These are phyloP conservation scores for Excoecaria cochinchinensis DNA, from an alignment of 345 rosid genomes.

Conservation along the genomic window DNA sequence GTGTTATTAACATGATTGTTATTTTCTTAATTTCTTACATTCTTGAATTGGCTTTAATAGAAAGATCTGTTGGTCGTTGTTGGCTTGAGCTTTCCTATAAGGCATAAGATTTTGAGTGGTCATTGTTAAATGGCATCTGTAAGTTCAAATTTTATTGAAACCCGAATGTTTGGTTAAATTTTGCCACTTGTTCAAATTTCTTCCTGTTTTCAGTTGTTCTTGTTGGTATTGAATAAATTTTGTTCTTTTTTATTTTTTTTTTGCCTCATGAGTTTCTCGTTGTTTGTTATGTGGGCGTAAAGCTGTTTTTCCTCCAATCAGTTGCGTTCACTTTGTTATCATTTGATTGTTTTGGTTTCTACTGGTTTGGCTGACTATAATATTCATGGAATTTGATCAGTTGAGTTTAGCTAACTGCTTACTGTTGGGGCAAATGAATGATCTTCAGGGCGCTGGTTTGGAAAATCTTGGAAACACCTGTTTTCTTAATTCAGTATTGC, in stretches of 20 bases:
- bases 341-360: not conserved
- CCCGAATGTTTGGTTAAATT: not conserved
- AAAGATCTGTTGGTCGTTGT: not conserved
- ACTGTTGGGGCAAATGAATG: constrained; percentile 5
- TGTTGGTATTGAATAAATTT: not conserved
- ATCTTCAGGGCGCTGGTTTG: constrained; percentile 89
- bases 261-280: not conserved
- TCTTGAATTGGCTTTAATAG: not conserved
- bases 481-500: constrained; percentile 90
- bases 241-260: too few relatives aligned
- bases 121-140: not conserved
- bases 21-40: not conserved
- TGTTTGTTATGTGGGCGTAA: too few relatives aligned
- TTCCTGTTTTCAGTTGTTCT: not conserved
- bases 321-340: not conserved
- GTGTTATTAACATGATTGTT: not conserved
- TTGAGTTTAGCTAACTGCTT: constrained; percentile 11
- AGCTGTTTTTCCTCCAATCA: not conserved
- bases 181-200: not conserved
- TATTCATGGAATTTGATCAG: not conserved
- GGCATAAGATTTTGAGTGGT: not conserved
- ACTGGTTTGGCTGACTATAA: not conserved
- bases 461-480: constrained; percentile 96
- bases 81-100: not conserved
- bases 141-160: not conserved